phyloP scores from a whole-genome alignment of 768 basidiomycete species.

The Termitomyces sp. region DNA sequence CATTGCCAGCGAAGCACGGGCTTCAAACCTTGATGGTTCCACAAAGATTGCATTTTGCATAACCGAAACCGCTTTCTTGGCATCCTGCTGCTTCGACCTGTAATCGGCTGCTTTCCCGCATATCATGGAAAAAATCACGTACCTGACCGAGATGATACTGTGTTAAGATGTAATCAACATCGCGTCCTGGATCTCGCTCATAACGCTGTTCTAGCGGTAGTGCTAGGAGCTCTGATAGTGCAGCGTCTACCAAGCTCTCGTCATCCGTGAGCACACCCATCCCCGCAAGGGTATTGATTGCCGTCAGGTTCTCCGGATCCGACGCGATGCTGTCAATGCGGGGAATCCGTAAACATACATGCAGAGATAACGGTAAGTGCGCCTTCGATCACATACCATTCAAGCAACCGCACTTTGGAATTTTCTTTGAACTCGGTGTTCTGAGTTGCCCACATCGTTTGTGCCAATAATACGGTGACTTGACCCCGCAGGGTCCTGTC shows the following conservation, averaged over 20 bases:
- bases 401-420: constrained; percentile 74
- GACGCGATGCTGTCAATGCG: constrained; percentile 53
- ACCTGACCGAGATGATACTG: constrained; percentile 76
- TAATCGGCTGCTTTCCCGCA: neutral
- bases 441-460: constrained; percentile 79
- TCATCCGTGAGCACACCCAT: constrained; percentile 84
- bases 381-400: constrained; percentile 53
- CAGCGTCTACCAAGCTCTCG: constrained; percentile 77
- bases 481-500: constrained; percentile 54
- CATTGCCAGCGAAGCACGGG: constrained; percentile 49
- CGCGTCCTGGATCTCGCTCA: constrained; percentile 61
- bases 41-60: constrained; percentile 53
- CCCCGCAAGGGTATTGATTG: constrained; percentile 81
- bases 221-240: constrained; percentile 72
- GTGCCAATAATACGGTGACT: constrained; percentile 72
- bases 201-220: constrained; percentile 63
- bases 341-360: constrained; percentile 1
- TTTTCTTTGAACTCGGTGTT: constrained; percentile 71
- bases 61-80: constrained; percentile 41
- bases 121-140: constrained; percentile 13
- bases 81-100: constrained; percentile 35
- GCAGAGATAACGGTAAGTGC: neutral
- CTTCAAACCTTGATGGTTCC: constrained; percentile 47
- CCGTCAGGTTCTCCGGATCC: constrained; percentile 75
- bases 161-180: constrained; percentile 67